Evolutionary conservation across 1,284 basidiomycete species (phyloP), one percentile per base, ranked within the genome.

Genomic region (Boletus holoroseus): DNA sequence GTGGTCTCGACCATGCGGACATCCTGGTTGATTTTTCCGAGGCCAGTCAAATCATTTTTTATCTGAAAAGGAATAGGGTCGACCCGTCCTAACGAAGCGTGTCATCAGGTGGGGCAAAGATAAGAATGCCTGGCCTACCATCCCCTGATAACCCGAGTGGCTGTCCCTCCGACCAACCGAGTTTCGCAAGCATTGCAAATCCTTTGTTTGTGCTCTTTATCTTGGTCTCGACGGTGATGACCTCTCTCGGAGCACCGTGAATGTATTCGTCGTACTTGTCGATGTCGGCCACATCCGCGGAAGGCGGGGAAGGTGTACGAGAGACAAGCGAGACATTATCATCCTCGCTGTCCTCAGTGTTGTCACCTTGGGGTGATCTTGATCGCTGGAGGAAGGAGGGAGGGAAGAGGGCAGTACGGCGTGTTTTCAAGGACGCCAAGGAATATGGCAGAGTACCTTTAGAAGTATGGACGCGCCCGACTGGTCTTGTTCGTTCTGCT

Each of bases 51-150:
- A 61, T 91, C 88, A 32, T 75, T 76, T 66, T 91, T 90, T 58
- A 88, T 72, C 51, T 82, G 75, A 64, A 91, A 91, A 5, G 88
- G 88, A 28, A 91, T 74, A 2, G 88, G 88, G 43, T 91, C 88
- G 45, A 85, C 75, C 49, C 88, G 85, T 40, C 85, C 88, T 91
- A 57, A 18, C 41, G 42, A 31, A 46, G 30, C 11, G 27, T 5
- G 24, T 36, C 36, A 47, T 42, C 32, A 38, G 38, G 32, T 2
- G 11, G 13, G 11, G n/a, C 15, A 13, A 28, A 35, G 9, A 27
- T 13, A 31, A 36, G 18, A 22, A 27, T 47, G 32, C 15, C 8
- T 34, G 47, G 40, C 51, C 18, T 60, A 88, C 88, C 88, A 50
- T 89, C 82, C 16, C 75, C 78, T 48, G 86, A 83, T n/a, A 85